phyloP scores from a whole-genome alignment of 352 stramenopile species.

The Phytophthora meadii region DNA sequence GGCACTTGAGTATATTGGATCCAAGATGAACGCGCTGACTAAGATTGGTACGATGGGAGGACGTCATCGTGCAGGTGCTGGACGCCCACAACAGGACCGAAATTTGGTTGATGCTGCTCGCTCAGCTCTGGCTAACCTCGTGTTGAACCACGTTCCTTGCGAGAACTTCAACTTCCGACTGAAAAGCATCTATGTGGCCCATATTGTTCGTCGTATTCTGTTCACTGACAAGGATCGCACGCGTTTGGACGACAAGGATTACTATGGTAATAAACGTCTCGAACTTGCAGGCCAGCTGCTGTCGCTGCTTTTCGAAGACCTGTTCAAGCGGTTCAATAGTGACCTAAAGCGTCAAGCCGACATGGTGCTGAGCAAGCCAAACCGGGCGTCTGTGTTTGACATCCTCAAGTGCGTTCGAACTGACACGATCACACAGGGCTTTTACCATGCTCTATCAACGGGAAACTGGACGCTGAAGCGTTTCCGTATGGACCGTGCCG shows the following conservation, averaged over 20 bases:
- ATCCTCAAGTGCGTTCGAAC: constrained; percentile 97
- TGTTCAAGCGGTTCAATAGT: constrained; percentile 99
- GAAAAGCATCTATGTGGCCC: constrained; percentile 98
- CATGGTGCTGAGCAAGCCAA: constrained; percentile 98
- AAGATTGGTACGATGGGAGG: constrained; percentile 62
- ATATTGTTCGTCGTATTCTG: constrained; percentile 96
- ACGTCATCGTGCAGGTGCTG: constrained; percentile 40
- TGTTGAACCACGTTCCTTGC: constrained; percentile 99
- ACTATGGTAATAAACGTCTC: constrained; percentile 99
- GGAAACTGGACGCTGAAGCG: constrained; percentile 99
- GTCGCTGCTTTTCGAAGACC: constrained; percentile 98
- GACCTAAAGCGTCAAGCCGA: constrained; percentile 98
- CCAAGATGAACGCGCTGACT: constrained; percentile 92
- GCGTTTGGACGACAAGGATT: constrained; percentile 98
- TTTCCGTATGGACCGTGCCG: constrained; percentile 99
- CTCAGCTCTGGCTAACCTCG: constrained; percentile 97
- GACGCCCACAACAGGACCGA: constrained; percentile 50
- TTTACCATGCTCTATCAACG: constrained; percentile 86
- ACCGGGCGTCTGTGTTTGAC: constrained; percentile 98
- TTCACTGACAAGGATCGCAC: constrained; percentile 89
- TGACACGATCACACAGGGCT: constrained; percentile 98
- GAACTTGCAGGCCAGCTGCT: constrained; percentile 98
- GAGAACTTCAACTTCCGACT: constrained; percentile 97
- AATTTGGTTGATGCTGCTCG: constrained; percentile 94
- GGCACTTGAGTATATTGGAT: constrained; percentile 97